These are phyloP conservation scores for Bathelium albidoporum DNA, from an alignment of 495 filamentous ascomycete species.

Conservation along the genomic window DNA sequence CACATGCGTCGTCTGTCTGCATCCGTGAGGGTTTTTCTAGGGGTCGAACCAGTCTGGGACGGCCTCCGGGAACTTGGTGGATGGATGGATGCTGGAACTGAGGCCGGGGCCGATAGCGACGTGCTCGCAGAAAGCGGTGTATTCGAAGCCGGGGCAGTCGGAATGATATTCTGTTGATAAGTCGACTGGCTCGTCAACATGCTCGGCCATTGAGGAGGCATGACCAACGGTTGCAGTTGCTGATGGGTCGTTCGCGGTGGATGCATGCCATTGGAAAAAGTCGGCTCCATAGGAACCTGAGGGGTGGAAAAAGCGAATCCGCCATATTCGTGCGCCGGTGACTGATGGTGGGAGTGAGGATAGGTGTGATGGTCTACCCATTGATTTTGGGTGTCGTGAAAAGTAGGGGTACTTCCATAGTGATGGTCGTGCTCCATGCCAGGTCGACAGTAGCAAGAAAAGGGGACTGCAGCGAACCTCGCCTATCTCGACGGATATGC, in stretches of 20 bases:
- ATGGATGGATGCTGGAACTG: conserved; percentile 26
- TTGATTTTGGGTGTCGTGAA: conserved; percentile 6
- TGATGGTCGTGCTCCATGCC: conserved; percentile 32
- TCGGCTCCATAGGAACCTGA: conserved; percentile 33
- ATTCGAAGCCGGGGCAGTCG: not conserved
- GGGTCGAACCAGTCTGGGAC: conserved; percentile 45
- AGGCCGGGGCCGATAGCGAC: conserved; percentile 28
- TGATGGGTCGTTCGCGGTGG: conserved; percentile 34
- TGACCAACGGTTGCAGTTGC: conserved; percentile 40
- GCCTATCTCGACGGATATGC: conserved; percentile 29
- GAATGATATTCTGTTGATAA: conserved; percentile 28
- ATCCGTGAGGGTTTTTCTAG: conserved; percentile 86
- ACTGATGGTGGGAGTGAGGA: conserved; percentile 29
- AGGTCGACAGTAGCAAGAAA: not conserved
- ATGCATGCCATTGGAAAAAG: conserved; percentile 30
- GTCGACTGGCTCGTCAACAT: conserved; percentile 42
- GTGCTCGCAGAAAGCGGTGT: conserved; percentile 20
- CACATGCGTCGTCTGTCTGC: conserved; percentile 89
- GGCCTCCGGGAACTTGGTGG: conserved; percentile 27
- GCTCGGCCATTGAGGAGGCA: conserved; percentile 42
- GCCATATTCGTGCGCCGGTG: conserved; percentile 37
- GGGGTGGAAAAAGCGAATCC: conserved; percentile 34
- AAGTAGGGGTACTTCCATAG: conserved; percentile 16
- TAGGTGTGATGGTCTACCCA: conserved; percentile 25
- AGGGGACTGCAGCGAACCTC: not conserved